Percentiles rank a stretch among this genome's conserved stretches.
Evolutionary conservation across 805 yeast species (phyloP).

Genomic region (Metschnikowia noctiluminum): DNA sequence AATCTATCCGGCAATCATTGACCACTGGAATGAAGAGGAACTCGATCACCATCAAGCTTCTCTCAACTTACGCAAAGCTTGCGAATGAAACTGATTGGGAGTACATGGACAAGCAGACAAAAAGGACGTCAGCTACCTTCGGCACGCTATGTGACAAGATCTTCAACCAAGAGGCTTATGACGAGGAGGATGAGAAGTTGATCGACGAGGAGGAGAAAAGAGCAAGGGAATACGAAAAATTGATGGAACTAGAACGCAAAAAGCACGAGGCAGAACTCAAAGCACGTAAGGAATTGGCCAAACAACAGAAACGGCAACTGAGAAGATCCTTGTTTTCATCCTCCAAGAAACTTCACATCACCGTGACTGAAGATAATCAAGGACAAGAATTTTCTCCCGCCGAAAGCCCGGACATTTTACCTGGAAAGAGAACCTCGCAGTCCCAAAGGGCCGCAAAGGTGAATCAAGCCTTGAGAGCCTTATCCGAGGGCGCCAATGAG

Average conservation of each 20-base stretch:
- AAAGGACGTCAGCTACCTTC: constrained; percentile 73
- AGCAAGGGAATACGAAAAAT: constrained; percentile 45
- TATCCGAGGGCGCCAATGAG: constrained; percentile 30
- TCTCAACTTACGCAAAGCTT: constrained; percentile 70
- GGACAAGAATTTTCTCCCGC: constrained; percentile 9
- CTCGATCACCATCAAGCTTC: constrained; percentile 66
- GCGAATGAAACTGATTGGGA: constrained; percentile 65
- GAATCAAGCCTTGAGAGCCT: constrained; percentile 27
- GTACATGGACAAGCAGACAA: constrained; percentile 66
- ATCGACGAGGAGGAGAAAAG: constrained; percentile 41
- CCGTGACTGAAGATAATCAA: constrained; percentile 31
- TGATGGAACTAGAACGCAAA: constrained; percentile 44
- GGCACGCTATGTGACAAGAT: constrained; percentile 75
- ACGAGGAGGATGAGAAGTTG: constrained; percentile 47
- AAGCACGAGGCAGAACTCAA: constrained; percentile 52
- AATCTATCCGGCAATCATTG: constrained; percentile 38
- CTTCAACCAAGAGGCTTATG: constrained; percentile 60
- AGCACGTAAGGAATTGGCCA: constrained; percentile 47
- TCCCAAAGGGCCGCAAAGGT: constrained; percentile 36
- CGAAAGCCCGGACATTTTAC: constrained; percentile 16
- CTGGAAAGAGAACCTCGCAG: constrained; percentile 36
- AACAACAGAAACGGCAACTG: constrained; percentile 40
- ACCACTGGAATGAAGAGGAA: constrained; percentile 55
- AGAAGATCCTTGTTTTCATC: constrained; percentile 39
- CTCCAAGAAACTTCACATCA: constrained; percentile 34